A percentile compares a stretch with the other conserved stretches of the same genome.
These are phyloP conservation scores for Sporopachydermia quercuum DNA, from an alignment of 805 yeast genomes.

Conservation along the genomic window DNA sequence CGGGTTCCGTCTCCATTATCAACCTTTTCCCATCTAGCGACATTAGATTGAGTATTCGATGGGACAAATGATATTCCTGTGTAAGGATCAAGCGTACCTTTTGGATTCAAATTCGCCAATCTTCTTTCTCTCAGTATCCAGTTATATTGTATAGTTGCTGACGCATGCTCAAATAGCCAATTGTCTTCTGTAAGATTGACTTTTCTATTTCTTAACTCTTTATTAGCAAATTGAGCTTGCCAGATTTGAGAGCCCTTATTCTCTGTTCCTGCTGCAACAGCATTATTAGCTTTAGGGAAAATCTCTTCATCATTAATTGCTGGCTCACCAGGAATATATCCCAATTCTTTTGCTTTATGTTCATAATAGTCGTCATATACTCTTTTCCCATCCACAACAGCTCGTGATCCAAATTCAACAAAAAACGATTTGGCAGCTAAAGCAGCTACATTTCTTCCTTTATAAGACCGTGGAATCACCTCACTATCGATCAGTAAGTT, in stretches of 20 bases:
- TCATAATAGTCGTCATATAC: conserved; percentile 46
- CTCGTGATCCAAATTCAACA: conserved; percentile 35
- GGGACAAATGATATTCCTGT: conserved; percentile 77
- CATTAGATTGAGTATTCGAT: conserved; percentile 54
- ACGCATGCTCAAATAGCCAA: conserved; percentile 78
- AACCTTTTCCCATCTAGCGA: conserved; percentile 16
- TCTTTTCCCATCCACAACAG: conserved; percentile 31
- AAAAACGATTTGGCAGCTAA: conserved; percentile 31
- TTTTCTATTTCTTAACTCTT: conserved; percentile 13
- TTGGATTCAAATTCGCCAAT: conserved; percentile 28
- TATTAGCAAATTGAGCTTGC: background rate
- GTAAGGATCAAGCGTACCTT: conserved; percentile 66
- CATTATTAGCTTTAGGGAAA: conserved; percentile 4
- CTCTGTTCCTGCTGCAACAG: background rate
- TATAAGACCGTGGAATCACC: conserved; percentile 16
- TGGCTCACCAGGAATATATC: conserved; percentile 29
- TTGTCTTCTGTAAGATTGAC: conserved; percentile 41
- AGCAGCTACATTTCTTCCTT: conserved; percentile 19
- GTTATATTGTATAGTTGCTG: conserved; percentile 64
- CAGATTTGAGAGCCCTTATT: background rate
- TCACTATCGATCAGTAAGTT: conserved; percentile 20
- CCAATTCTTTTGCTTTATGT: conserved; percentile 24
- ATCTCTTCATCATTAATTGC: conserved; percentile 17
- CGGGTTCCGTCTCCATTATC: conserved; percentile 16
- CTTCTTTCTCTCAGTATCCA: conserved; percentile 43